Conservation (phyloP, 257 asterid genomes). For the Penstemon davidsonii region DNA sequence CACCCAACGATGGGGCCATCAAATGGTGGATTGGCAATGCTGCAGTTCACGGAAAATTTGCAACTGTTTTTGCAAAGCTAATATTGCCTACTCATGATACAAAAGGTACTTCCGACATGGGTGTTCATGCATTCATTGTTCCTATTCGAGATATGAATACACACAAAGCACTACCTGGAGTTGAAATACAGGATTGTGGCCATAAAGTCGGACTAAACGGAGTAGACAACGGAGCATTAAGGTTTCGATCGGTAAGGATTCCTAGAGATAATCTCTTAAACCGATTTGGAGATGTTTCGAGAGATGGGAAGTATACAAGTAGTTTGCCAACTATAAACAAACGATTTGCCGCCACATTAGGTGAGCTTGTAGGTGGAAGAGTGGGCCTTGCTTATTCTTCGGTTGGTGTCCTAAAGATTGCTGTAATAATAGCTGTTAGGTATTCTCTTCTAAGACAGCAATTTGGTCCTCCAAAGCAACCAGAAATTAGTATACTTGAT, state of each 20-base stretch:
- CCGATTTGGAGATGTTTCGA: conserved; percentile 86
- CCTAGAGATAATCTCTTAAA: conserved; percentile 93
- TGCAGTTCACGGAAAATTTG: conserved; percentile 96
- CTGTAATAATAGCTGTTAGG: conserved; percentile 76
- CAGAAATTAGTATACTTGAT: conserved; percentile 91
- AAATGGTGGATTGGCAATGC: conserved; percentile 99
- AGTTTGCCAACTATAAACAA: conserved; percentile 75
- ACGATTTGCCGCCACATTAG: conserved; percentile 94
- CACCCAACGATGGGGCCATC: conserved; percentile 96
- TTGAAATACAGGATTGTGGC: conserved; percentile 93
- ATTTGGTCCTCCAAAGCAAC: conserved; percentile 94
- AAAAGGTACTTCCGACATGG: conserved; percentile 82
- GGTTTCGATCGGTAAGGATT: conserved; percentile 77
- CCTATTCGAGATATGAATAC: conserved; percentile 83
- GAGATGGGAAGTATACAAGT: conserved; percentile 91
- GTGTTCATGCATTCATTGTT: conserved; percentile 95
- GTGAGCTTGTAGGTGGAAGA: conserved; percentile 98
- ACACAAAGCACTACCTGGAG: conserved; percentile 70
- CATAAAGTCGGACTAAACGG: conserved; percentile 94
- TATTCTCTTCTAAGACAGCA: conserved; percentile 88
- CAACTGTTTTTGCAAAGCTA: conserved; percentile 92
- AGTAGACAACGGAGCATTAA: conserved; percentile 92
- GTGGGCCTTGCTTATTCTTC: conserved; percentile 97
- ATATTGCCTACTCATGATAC: conserved; percentile 77
- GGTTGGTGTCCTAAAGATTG: conserved; percentile 80